phyloP scores from a whole-genome alignment of 257 asterid genomes.

The Solanum dulcamara region DNA sequence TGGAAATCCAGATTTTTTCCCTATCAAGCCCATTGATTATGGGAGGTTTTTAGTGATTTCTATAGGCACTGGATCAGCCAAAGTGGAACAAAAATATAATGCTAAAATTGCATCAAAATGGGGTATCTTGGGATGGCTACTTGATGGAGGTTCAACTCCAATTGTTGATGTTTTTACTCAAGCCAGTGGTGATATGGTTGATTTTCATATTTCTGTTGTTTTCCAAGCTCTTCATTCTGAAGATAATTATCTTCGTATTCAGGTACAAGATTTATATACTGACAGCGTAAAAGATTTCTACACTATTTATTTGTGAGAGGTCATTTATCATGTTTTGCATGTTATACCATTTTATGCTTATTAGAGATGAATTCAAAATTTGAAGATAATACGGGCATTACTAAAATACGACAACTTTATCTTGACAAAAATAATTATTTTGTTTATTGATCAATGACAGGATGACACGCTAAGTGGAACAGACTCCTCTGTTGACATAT shows the following conservation, averaged over 20 bases:
- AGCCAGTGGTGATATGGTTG: constrained; percentile 53
- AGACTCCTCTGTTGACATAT: constrained; percentile 22
- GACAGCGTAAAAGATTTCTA: neutral
- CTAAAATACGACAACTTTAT: neutral
- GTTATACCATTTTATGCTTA: neutral
- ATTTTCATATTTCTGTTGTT: constrained; percentile 30
- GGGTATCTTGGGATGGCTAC: constrained; percentile 45
- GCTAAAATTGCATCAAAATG: constrained; percentile 29
- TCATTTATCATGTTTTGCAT: neutral
- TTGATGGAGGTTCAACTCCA: constrained; percentile 31
- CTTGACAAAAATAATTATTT: neutral
- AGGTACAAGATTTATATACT: constrained; percentile 8
- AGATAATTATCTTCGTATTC: constrained; percentile 42
- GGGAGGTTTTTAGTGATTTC: constrained; percentile 27
- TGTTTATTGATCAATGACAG: neutral
- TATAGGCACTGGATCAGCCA: constrained; percentile 47
- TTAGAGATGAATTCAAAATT: too few relatives aligned
- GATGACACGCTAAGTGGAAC: constrained; percentile 29
- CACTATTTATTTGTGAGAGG: neutral
- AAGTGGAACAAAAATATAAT: constrained; percentile 24
- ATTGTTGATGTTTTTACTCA: constrained; percentile 40
- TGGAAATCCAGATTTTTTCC: constrained; percentile 22
- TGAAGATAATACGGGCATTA: too few relatives aligned
- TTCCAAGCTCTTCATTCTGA: constrained; percentile 38
- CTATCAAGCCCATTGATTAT: constrained; percentile 26